Conservation (phyloP, 2,329 filamentous ascomycete species). For the Coniella vitis region DNA sequence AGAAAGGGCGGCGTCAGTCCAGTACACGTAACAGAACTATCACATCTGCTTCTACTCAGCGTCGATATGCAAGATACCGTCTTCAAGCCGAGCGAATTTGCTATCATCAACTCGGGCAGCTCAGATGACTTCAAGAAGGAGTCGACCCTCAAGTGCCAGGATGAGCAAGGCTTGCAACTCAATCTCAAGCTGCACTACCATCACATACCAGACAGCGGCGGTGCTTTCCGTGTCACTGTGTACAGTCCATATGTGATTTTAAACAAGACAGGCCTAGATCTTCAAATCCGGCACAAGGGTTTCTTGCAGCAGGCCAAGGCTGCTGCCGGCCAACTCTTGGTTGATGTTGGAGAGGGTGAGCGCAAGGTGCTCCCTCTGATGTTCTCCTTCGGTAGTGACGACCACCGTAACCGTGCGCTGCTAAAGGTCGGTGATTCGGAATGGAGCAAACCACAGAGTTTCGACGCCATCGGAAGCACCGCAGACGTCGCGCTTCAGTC, state of each 20-base stretch:
- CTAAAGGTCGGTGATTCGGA: slow-evolving; percentile 82
- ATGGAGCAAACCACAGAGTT: slow-evolving; percentile 97
- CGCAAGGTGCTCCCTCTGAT: slow-evolving; percentile 84
- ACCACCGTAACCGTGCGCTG: slow-evolving; percentile 83
- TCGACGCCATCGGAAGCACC: slow-evolving; percentile 92
- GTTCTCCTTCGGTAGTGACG: slow-evolving; percentile 88
- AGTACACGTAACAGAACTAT: slow-evolving; percentile 93
- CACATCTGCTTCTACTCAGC: slow-evolving; percentile 84
- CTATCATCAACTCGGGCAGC: slow-evolving; percentile 87
- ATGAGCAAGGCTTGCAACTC: slow-evolving; percentile 71
- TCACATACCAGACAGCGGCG: slow-evolving; percentile 82
- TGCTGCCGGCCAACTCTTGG: slow-evolving; percentile 65
- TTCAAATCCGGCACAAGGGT: slow-evolving; percentile 82
- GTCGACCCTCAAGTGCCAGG: slow-evolving; percentile 70
- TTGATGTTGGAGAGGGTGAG: slow-evolving; percentile 41
- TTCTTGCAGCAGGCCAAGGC: slow-evolving; percentile 77
- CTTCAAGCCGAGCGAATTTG: slow-evolving; percentile 92
- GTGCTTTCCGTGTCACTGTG: slow-evolving; percentile 91
- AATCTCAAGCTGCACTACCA: slow-evolving; percentile 86
- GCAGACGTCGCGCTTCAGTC: slow-evolving; percentile 82
- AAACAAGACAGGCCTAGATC: slow-evolving; percentile 88
- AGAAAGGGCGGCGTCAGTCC: slow-evolving; percentile 95
- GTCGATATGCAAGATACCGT: slow-evolving; percentile 95
- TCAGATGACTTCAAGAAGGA: slow-evolving; percentile 87
- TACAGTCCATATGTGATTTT: slow-evolving; percentile 93